These are phyloP conservation scores for Ceratocystis alfenasii DNA, from an alignment of 2,329 filamentous ascomycete genomes.

Conservation along the genomic window DNA sequence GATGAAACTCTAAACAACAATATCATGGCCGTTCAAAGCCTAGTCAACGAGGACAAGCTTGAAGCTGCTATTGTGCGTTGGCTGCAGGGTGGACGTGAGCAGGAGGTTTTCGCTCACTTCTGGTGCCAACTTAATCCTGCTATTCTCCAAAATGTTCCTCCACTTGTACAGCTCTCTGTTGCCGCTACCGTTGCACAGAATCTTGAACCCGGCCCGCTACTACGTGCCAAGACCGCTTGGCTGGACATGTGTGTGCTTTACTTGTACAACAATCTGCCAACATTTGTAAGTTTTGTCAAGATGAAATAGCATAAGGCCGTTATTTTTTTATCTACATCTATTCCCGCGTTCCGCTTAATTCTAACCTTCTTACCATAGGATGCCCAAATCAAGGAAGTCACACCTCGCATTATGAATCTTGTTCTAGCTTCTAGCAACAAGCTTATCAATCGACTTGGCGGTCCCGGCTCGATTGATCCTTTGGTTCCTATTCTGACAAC, in stretches of 20 bases:
- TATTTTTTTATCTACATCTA: not conserved
- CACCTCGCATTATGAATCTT: constrained; percentile 45
- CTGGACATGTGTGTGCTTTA: constrained; percentile 47
- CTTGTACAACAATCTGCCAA: constrained; percentile 38
- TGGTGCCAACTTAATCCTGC: constrained; percentile 28
- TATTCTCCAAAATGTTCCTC: constrained; percentile 44
- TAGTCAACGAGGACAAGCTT: constrained; percentile 49
- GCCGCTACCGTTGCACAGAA: constrained; percentile 52
- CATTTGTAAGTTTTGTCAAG: constrained; percentile 37
- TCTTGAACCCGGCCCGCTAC: constrained; percentile 39
- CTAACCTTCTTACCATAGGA: constrained; percentile 34
- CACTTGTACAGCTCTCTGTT: constrained; percentile 51
- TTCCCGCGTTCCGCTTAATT: not conserved
- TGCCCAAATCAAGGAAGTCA: constrained; percentile 42
- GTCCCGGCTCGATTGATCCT: constrained; percentile 32
- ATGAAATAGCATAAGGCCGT: not conserved
- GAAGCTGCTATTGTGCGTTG: constrained; percentile 54
- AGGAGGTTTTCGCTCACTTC: constrained; percentile 47
- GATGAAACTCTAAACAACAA: constrained; percentile 43
- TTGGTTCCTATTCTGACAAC: constrained; percentile 37
- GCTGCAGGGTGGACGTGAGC: constrained; percentile 52
- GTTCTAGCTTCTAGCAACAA: constrained; percentile 42
- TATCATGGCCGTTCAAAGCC: constrained; percentile 47
- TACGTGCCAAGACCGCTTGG: constrained; percentile 48
- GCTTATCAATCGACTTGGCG: constrained; percentile 39